Conservation (phyloP, 1,284 basidiomycete species). For the Papiliotrema nemorosa region DNA sequence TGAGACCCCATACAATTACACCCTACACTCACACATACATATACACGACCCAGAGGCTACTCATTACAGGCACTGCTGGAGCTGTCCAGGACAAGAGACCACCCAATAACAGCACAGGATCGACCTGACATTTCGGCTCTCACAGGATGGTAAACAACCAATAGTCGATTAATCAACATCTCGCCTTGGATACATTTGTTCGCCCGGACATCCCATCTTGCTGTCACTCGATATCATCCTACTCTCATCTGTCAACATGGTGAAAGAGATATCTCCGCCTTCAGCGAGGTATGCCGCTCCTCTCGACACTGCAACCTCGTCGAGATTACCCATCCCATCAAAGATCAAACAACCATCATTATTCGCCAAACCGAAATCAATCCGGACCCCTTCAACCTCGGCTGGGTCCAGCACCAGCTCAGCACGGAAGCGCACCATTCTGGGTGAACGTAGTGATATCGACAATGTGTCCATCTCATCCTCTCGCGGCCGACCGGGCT, state of each 20-base stretch:
- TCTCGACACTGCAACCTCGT: neutral
- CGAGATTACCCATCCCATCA: constrained; percentile 1
- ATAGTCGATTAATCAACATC: no score
- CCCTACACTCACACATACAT: no score
- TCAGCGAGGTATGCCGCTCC: neutral
- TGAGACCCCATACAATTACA: no score
- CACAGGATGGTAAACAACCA: no score
- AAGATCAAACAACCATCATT: neutral
- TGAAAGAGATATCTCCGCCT: constrained; percentile 2
- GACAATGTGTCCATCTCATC: neutral
- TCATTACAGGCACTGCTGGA: no score
- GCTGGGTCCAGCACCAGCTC: no score
- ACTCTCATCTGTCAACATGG: constrained; percentile 1
- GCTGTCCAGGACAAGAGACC: no score
- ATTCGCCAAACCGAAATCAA: neutral
- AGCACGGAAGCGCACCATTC: neutral
- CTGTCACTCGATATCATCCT: neutral
- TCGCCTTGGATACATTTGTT: neutral
- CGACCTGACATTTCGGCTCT: neutral
- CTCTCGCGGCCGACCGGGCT: neutral
- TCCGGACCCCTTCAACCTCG: neutral
- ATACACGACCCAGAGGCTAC: no score
- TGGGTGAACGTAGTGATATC: neutral
- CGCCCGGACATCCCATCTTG: neutral
- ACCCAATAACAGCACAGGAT: no score